Evolutionary conservation across 129 eudicot genomes (phyloP).

Genomic region (Centrapalus pauciflorus): DNA sequence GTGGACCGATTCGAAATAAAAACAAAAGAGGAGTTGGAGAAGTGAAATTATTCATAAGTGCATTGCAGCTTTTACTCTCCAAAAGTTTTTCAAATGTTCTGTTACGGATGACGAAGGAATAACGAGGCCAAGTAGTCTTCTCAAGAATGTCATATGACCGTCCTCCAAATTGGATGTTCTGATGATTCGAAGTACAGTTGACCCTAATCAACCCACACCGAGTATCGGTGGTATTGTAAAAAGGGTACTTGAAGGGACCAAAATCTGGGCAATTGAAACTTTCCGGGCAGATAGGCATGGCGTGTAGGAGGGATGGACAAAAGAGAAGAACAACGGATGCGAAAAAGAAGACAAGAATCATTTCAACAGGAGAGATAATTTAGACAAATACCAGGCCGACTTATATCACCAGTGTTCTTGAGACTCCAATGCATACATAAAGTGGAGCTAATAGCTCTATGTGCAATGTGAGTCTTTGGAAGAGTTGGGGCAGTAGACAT

Average conservation of each 20-base stretch:
- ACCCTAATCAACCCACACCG: slow-evolving; percentile 16
- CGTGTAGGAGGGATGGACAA: neutral
- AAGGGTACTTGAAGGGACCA: neutral
- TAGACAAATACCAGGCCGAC: neutral
- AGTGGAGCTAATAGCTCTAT: neutral
- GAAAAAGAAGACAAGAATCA: neutral
- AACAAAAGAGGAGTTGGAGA: slow-evolving; percentile 22
- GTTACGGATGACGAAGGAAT: neutral
- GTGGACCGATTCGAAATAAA: neutral
- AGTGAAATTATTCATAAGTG: neutral
- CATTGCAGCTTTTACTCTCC: neutral
- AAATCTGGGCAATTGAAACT: neutral
- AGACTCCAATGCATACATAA: neutral
- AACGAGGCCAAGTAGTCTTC: neutral
- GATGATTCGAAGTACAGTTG: neutral
- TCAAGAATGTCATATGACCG: neutral
- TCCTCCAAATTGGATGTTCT: neutral
- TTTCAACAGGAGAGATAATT: neutral
- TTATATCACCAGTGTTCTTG: neutral
- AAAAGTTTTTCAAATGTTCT: neutral
- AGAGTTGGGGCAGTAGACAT: neutral
- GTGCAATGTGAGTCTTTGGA: neutral
- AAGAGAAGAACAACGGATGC: neutral
- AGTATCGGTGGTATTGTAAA: neutral
- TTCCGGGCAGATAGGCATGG: neutral